Conservation (phyloP, 1,139 yeast species). For the Petasospora rhodanensis region DNA sequence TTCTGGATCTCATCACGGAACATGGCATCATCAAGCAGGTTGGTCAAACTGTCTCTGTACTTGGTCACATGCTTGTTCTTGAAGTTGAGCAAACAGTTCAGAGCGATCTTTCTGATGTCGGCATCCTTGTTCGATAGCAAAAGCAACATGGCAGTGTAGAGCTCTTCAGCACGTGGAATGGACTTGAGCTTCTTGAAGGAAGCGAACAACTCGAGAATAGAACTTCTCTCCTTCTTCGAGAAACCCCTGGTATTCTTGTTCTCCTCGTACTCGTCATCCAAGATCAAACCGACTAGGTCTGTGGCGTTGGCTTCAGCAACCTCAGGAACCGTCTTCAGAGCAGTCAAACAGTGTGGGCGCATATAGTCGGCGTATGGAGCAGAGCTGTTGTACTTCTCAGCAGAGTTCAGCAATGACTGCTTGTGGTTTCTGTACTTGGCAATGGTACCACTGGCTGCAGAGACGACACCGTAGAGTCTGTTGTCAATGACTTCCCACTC, state of each 20-base stretch:
- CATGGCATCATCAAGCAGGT: conserved; percentile 73
- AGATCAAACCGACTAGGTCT: conserved; percentile 51
- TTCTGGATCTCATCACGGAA: conserved; percentile 81
- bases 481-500: conserved; percentile 31
- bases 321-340: conserved; percentile 51
- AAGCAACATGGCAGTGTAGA: conserved; percentile 49
- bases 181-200: conserved; percentile 61
- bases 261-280: conserved; percentile 34
- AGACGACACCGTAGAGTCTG: conserved; percentile 33
- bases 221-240: conserved; percentile 58
- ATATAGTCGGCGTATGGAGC: conserved; percentile 33
- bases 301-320: conserved; percentile 62
- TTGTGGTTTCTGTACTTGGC: conserved; percentile 26
- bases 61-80: conserved; percentile 54
- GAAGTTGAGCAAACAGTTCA: conserved; percentile 67
- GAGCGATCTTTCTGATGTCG: conserved; percentile 67
- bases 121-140: conserved; percentile 60
- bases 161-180: conserved; percentile 45
- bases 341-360: conserved; percentile 45
- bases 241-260: conserved; percentile 36
- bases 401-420: conserved; percentile 11
- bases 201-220: conserved; percentile 57
- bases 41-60: conserved; percentile 69
- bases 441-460: conserved; percentile 23
- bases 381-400: conserved; percentile 12